These are phyloP conservation scores for Debaryomyces prosopidis DNA, from an alignment of 805 yeast genomes.

Conservation along the genomic window DNA sequence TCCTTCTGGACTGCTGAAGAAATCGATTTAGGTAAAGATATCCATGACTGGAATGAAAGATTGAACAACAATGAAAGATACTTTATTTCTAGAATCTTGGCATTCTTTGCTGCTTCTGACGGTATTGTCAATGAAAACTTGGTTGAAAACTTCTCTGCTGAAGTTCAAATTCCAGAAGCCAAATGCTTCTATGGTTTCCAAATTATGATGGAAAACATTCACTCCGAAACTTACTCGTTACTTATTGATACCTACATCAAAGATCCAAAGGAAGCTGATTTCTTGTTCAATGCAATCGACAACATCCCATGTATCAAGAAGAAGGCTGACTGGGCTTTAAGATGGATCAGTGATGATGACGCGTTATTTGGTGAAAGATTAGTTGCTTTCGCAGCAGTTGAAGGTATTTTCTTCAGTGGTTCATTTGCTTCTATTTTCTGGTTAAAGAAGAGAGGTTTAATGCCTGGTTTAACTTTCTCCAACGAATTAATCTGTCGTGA, in stretches of 20 bases:
- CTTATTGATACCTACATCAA: conserved; percentile 93
- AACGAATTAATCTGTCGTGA: conserved; percentile 97
- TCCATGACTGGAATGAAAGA: conserved; percentile 87
- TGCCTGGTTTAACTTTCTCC: conserved; percentile 98
- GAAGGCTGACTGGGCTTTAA: conserved; percentile 98
- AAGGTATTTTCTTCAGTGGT: conserved; percentile 98
- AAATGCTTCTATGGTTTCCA: conserved; percentile 99
- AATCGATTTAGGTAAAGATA: conserved; percentile 90
- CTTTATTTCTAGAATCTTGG: conserved; percentile 89
- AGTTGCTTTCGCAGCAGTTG: conserved; percentile 98
- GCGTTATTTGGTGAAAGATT: conserved; percentile 94
- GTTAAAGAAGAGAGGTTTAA: conserved; percentile 97
- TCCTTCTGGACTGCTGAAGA: conserved; percentile 99
- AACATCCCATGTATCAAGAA: conserved; percentile 94
- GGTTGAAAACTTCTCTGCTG: conserved; percentile 96
- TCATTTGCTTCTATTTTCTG: conserved; percentile 98
- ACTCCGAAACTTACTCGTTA: conserved; percentile 94
- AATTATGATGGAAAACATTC: conserved; percentile 99
- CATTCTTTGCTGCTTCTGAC: conserved; percentile 98
- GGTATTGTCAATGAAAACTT: conserved; percentile 98
- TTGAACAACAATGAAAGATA: conserved; percentile 89
- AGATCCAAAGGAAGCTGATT: conserved; percentile 91
- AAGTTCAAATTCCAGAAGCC: conserved; percentile 96
- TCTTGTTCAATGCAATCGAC: conserved; percentile 91
- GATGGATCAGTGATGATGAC: conserved; percentile 90